Evolutionary conservation across 176 grass and related monocot genomes (phyloP).

Genomic region (Aegilops longissima): DNA sequence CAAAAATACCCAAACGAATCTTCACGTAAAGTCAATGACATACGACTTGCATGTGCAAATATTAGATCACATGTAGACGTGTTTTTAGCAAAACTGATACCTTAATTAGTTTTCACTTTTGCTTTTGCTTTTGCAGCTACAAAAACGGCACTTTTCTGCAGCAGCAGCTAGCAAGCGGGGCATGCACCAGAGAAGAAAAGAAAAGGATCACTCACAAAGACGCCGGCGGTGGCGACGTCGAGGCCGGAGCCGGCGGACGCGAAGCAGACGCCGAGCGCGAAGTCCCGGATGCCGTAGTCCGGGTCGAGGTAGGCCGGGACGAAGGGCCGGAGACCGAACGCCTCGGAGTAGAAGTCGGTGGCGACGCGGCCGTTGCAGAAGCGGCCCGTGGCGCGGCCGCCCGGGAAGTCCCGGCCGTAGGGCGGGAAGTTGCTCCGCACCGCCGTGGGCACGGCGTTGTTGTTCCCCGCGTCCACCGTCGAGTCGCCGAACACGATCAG

Average conservation of each 20-base stretch:
- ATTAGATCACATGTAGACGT: too few species aligned
- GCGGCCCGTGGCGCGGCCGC: constrained; percentile 50
- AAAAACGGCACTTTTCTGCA: too few species aligned
- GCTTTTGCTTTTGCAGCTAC: too few species aligned
- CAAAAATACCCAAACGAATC: too few species aligned
- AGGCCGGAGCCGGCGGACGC: constrained; percentile 68
- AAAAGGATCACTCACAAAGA: constrained; percentile 39
- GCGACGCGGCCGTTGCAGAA: constrained; percentile 72
- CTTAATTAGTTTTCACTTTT: too few species aligned
- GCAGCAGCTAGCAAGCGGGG: too few species aligned
- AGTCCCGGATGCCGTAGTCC: constrained; percentile 42
- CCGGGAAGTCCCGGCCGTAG: constrained; percentile 67
- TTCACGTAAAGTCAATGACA: too few species aligned
- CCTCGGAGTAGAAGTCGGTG: constrained; percentile 72
- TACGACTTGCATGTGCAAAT: too few species aligned
- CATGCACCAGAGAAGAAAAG: neutral
- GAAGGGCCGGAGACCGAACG: constrained; percentile 41
- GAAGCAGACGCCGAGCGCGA: constrained; percentile 64
- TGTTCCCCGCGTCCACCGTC: constrained; percentile 67
- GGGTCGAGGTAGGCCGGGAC: constrained; percentile 75
- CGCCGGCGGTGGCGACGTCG: constrained; percentile 51
- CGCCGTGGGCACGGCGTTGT: constrained; percentile 43
- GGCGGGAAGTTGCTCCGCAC: constrained; percentile 59
- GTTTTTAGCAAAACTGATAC: too few species aligned
- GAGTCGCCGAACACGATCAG: constrained; percentile 74